A percentile compares a stretch with the other conserved stretches of the same genome.
Conservation (phyloP, 441 rosid genomes). For the Francoa sonchifolia region DNA sequence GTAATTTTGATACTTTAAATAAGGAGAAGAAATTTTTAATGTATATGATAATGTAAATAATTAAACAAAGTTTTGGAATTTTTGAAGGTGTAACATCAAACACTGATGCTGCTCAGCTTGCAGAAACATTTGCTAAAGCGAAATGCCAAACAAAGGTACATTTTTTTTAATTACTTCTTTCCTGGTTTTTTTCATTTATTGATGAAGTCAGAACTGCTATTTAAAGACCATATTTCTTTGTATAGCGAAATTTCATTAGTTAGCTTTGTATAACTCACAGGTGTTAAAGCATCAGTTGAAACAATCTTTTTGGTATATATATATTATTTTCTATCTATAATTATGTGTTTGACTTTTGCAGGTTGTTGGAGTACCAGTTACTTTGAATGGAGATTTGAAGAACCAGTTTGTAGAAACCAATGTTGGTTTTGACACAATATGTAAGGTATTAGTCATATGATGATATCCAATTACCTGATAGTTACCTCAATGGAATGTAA, state of each 20-base stretch:
- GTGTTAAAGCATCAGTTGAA: no score
- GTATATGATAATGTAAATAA: no score
- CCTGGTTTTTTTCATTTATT: constrained; percentile 1
- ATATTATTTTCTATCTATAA: no score
- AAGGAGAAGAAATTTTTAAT: no score
- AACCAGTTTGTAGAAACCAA: constrained; percentile 93
- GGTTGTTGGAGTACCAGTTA: constrained; percentile 98
- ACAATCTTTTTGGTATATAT: no score
- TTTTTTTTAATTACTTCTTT: neutral
- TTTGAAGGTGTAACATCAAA: constrained; percentile 88
- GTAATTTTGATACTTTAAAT: constrained; percentile 30
- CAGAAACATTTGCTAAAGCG: constrained; percentile 85
- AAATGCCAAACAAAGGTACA: constrained; percentile 84
- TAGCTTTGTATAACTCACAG: no score
- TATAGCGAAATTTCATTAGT: no score
- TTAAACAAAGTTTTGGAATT: no score
- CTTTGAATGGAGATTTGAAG: constrained; percentile 92
- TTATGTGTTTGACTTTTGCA: constrained; percentile 15
- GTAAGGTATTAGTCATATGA: constrained; percentile 47
- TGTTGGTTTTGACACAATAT: constrained; percentile 95
- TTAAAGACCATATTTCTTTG: neutral
- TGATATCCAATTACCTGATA: no score
- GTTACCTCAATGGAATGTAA: no score
- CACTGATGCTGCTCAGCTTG: constrained; percentile 98
- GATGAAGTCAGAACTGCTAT: neutral